Conservation (phyloP, 2,329 filamentous ascomycete species). For the Cadophora sp. region DNA sequence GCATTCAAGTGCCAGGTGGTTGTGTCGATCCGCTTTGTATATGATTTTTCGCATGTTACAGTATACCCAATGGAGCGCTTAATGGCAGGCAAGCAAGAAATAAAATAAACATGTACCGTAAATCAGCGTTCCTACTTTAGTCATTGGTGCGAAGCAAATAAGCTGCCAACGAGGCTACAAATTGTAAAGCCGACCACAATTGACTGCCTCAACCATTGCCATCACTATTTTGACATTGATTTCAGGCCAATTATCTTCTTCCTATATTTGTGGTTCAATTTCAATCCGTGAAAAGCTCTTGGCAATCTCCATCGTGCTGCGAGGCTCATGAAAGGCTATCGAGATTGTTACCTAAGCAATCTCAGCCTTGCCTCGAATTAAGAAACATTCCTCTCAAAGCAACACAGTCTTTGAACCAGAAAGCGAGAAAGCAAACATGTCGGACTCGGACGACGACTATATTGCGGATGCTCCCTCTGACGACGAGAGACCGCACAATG, state of each 20-base stretch:
- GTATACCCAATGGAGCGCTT: conserved; percentile 41
- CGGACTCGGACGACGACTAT: conserved; percentile 76
- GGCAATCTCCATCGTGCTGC: not conserved
- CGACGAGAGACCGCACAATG: conserved; percentile 57
- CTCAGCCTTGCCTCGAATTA: conserved; percentile 19
- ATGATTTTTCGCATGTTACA: conserved; percentile 42
- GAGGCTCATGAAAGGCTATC: not conserved
- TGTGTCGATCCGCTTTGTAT: conserved; percentile 36
- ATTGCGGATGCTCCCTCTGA: conserved; percentile 68
- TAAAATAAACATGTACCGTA: conserved; percentile 12
- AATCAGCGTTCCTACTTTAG: not conserved
- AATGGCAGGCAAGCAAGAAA: conserved; percentile 28
- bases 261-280: too few relatives aligned
- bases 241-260: too few relatives aligned
- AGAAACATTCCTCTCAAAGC: not conserved
- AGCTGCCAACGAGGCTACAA: not conserved
- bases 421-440: conserved; percentile 59
- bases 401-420: not conserved
- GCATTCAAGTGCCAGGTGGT: conserved; percentile 11
- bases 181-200: not conserved
- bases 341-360: not conserved
- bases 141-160: too few relatives aligned
- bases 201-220: too few relatives aligned
- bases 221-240: too few relatives aligned
- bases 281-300: not conserved